phyloP scores from a whole-genome alignment of 2,329 filamentous ascomycete species.

The Hypoxylon sp. region DNA sequence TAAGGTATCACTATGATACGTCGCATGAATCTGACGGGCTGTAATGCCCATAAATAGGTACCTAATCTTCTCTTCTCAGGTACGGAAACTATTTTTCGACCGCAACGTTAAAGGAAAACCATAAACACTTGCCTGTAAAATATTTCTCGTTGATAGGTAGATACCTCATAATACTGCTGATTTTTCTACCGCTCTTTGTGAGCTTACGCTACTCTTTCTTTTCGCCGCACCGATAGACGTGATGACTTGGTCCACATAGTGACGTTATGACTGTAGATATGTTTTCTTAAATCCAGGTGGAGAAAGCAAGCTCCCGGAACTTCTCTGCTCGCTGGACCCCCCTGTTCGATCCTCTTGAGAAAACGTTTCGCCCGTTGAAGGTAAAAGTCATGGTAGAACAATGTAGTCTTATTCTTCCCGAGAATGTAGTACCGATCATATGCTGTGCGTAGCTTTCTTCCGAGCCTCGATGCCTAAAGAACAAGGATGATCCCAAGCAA shows the following conservation, averaged over 20 bases:
- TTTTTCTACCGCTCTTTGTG: too few species aligned
- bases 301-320: constrained; percentile 14
- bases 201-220: too few species aligned
- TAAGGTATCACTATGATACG: too few species aligned
- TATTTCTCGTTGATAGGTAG: neutral
- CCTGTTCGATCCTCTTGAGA: neutral
- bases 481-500: constrained; percentile 26
- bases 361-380: constrained; percentile 1
- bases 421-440: constrained; percentile 23
- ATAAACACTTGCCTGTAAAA: constrained; percentile 2
- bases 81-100: too few species aligned
- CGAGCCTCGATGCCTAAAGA: constrained; percentile 30
- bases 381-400: neutral
- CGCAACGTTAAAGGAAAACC: neutral
- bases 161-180: too few species aligned
- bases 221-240: too few species aligned
- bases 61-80: too few species aligned
- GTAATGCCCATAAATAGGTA: neutral
- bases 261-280: constrained; percentile 9
- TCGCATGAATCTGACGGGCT: constrained; percentile 1
- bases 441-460: constrained; percentile 28
- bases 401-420: constrained; percentile 20
- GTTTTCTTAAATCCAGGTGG: constrained; percentile 1
- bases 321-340: neutral
- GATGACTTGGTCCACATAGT: constrained; percentile 6